Evolutionary conservation across 2,329 filamentous ascomycete genomes (phyloP), one percentile per base, ranked within the genome.

Genomic region (Diaporthe vaccinii): DNA sequence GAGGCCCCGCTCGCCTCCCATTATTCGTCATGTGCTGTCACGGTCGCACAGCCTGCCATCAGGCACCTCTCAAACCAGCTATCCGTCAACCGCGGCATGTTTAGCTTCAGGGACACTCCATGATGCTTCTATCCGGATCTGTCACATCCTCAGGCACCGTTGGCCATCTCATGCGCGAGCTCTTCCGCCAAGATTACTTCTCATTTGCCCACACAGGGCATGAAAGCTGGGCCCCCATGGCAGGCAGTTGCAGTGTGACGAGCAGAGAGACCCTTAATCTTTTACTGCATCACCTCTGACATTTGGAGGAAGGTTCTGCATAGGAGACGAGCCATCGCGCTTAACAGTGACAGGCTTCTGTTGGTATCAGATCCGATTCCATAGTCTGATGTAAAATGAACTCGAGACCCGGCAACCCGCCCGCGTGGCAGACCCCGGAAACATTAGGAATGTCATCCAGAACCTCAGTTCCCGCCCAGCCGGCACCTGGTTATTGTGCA

Each of bases 341-440:
- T 34, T 31, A 53, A 53, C 36, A 25, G 22, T 55, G 55, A 44
- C 55, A 71, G 22, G 67, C 57, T 55, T 53, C 12, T 59, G n/a
- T 55, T 49, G 70, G 49, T 61, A 67, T 58, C 25, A 61, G 25
- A 44, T 69, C 25, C 46, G 51, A 70, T 59, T 25, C 61, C 55
- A 25, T 46, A 44, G 55, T 46, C 55, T 49, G 61, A 67, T 55
- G 55, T 36, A 67, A 73, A 73, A 76, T 76, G 75, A 75, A 62
- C 55, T 71, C 69, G 62, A 67, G 55, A 57, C 31, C 55, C 69
- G 49, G 41, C 51, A 71, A 58, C 62, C 73, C 73, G 72, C 73
- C 71, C 44, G 65, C 36, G 39, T 44, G 49, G 75, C 69, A 75
- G 62, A 67, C n/a, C 31, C 28, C 53, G 73, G 61, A 57, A 39